These are phyloP conservation scores for Asparagopsis taxiformis DNA, from an alignment of 31 red algal species.

Conservation along the genomic window DNA sequence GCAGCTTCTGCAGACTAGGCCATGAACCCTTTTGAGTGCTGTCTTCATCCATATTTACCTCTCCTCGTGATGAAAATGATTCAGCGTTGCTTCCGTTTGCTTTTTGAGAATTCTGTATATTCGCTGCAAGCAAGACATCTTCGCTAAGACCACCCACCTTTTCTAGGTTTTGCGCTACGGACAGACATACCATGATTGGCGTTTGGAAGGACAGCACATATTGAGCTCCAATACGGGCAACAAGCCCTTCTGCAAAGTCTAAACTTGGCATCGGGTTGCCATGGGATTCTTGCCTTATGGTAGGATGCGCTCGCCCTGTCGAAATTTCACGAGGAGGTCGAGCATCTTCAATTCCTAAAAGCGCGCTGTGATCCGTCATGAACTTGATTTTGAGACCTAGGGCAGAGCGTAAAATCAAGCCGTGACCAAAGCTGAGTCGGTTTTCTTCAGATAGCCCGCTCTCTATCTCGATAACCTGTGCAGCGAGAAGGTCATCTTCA, in stretches of 20 bases:
- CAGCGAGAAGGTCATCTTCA: slow-evolving; percentile 44
- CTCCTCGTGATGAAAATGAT: neutral
- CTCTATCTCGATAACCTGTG: slow-evolving; percentile 14
- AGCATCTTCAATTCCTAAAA: slow-evolving; percentile 45
- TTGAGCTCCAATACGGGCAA: slow-evolving; percentile 38
- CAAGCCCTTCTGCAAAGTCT: slow-evolving; percentile 19
- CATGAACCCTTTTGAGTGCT: neutral
- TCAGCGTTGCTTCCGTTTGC: neutral
- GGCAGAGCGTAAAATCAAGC: slow-evolving; percentile 36
- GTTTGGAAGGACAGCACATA: slow-evolving; percentile 46
- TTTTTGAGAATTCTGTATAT: neutral
- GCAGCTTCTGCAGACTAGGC: slow-evolving; percentile 22
- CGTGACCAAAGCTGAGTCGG: slow-evolving; percentile 9
- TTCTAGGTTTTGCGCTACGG: slow-evolving; percentile 27
- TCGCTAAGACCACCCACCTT: neutral
- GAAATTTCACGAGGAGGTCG: slow-evolving; percentile 29
- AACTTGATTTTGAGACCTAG: slow-evolving; percentile 45
- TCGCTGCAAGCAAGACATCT: neutral
- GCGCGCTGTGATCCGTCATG: slow-evolving; percentile 23
- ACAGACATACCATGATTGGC: slow-evolving; percentile 42
- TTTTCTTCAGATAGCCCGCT: neutral
- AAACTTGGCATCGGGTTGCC: slow-evolving; percentile 3
- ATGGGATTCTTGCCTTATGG: neutral
- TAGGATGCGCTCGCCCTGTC: slow-evolving; percentile 5
- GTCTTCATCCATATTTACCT: neutral